A percentile compares a stretch with the other conserved stretches of the same genome.
These are phyloP conservation scores for Entomophthora muscae DNA, from an alignment of 371 early-diverging fungal species.

Conservation along the genomic window DNA sequence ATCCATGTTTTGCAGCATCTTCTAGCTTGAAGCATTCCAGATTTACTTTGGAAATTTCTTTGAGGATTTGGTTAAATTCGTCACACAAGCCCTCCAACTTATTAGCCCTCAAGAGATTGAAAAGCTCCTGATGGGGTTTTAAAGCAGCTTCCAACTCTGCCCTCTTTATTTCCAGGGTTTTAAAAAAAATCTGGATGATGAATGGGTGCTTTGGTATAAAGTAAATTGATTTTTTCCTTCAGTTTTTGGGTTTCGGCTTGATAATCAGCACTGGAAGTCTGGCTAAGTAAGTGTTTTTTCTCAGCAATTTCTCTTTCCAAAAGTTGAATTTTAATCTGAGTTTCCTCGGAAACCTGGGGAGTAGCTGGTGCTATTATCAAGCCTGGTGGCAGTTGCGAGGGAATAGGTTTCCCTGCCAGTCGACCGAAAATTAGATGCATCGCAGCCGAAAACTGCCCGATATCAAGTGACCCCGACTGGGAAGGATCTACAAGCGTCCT, in stretches of 20 bases:
- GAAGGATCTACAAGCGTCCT: background rate
- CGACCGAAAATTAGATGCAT: conserved; percentile 55
- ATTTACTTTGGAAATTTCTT: background rate
- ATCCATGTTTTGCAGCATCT: background rate
- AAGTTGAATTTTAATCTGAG: too few relatives aligned
- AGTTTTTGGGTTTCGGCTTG: background rate
- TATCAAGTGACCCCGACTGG: conserved; percentile 19
- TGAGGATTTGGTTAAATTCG: background rate
- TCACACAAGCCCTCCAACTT: background rate
- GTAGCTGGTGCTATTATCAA: too few relatives aligned
- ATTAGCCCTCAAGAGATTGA: background rate
- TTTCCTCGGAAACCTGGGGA: too few relatives aligned
- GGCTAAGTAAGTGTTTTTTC: background rate
- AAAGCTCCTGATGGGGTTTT: background rate
- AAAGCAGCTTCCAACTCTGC: background rate
- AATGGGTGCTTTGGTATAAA: background rate
- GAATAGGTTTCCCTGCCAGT: conserved; percentile 42
- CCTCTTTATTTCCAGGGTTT: background rate
- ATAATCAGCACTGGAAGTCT: background rate
- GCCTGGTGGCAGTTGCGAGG: conserved; percentile 38
- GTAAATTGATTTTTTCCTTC: background rate
- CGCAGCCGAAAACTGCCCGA: conserved; percentile 57
- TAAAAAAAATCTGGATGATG: background rate
- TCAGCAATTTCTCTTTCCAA: background rate
- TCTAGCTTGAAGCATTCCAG: background rate